These are phyloP conservation scores for Graphium sp. DNA, from an alignment of 2,329 filamentous ascomycete genomes.

Conservation along the genomic window DNA sequence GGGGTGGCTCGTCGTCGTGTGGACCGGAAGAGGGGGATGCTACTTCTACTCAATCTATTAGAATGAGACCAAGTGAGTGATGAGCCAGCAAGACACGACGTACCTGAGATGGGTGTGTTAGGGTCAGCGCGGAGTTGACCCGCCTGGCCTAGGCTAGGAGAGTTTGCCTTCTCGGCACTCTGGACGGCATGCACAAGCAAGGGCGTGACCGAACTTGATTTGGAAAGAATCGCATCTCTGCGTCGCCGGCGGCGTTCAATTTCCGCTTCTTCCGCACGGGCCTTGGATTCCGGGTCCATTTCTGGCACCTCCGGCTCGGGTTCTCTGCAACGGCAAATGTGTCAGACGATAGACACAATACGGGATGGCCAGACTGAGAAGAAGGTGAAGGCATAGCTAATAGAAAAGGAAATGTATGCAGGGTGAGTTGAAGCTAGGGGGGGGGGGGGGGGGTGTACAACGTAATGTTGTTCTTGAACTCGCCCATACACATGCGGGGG, in stretches of 20 bases:
- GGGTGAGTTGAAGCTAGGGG: slow-evolving; percentile 12
- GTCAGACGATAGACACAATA: no score
- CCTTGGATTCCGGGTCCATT: slow-evolving; percentile 35
- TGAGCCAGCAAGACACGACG: background rate
- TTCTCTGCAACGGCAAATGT: no score
- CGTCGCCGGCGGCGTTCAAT: slow-evolving; percentile 74
- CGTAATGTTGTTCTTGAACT: slow-evolving; percentile 1
- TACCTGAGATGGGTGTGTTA: background rate
- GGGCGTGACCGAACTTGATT: slow-evolving; percentile 58
- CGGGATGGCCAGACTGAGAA: no score
- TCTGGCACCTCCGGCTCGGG: slow-evolving; percentile 8
- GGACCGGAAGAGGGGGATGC: slow-evolving; percentile 15
- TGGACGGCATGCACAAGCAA: slow-evolving; percentile 61
- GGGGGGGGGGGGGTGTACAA: no score
- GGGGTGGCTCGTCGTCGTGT: slow-evolving; percentile 36
- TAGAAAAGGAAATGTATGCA: slow-evolving; percentile 8
- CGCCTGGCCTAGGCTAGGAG: slow-evolving; percentile 34
- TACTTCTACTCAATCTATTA: background rate
- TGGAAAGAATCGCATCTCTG: slow-evolving; percentile 72
- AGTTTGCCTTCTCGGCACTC: slow-evolving; percentile 34
- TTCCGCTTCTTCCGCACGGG: slow-evolving; percentile 65
- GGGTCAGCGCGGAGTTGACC: slow-evolving; percentile 19
- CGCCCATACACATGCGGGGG: no score
- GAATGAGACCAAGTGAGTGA: background rate
- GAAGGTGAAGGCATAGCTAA: background rate